These are phyloP conservation scores for Artomyces pyxidatus DNA, from an alignment of 768 basidiomycete genomes.

Conservation along the genomic window DNA sequence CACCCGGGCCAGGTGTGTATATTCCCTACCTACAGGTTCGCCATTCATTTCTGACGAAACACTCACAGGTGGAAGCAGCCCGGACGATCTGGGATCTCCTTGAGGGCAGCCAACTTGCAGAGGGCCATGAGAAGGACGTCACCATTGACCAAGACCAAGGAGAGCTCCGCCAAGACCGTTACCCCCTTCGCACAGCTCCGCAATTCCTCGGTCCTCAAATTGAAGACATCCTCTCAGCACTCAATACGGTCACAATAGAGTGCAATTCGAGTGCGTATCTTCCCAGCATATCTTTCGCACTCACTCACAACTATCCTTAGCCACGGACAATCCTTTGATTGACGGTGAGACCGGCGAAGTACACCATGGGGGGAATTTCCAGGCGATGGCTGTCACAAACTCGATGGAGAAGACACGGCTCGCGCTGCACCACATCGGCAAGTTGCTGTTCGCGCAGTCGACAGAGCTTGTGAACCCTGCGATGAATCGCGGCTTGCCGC, in stretches of 20 bases:
- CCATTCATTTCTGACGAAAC: background rate
- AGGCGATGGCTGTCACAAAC: slow-evolving; percentile 79
- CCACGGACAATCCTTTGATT: slow-evolving; percentile 83
- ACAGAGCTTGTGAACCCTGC: slow-evolving; percentile 73
- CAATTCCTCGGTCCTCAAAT: slow-evolving; percentile 86
- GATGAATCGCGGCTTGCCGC: slow-evolving; percentile 80
- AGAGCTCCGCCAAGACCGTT: slow-evolving; percentile 72
- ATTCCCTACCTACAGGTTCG: background rate
- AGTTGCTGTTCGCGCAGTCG: slow-evolving; percentile 41
- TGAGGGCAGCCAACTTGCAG: slow-evolving; percentile 59
- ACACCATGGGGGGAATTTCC: slow-evolving; percentile 87
- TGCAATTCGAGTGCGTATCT: slow-evolving; percentile 67
- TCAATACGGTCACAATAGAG: slow-evolving; percentile 59
- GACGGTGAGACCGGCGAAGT: slow-evolving; percentile 57
- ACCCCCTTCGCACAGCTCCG: slow-evolving; percentile 64
- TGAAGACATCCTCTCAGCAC: slow-evolving; percentile 64
- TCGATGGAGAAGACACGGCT: slow-evolving; percentile 82
- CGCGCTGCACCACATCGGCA: slow-evolving; percentile 42
- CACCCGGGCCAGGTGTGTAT: slow-evolving; percentile 68
- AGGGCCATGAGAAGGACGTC: slow-evolving; percentile 61
- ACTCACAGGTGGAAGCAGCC: slow-evolving; percentile 54
- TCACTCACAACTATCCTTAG: slow-evolving; percentile 28
- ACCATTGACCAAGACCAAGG: slow-evolving; percentile 67
- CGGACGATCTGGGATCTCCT: slow-evolving; percentile 62
- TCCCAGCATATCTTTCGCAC: background rate